Evolutionary conservation across 768 basidiomycete species (phyloP).

Genomic region (Cytidiella melzeri): DNA sequence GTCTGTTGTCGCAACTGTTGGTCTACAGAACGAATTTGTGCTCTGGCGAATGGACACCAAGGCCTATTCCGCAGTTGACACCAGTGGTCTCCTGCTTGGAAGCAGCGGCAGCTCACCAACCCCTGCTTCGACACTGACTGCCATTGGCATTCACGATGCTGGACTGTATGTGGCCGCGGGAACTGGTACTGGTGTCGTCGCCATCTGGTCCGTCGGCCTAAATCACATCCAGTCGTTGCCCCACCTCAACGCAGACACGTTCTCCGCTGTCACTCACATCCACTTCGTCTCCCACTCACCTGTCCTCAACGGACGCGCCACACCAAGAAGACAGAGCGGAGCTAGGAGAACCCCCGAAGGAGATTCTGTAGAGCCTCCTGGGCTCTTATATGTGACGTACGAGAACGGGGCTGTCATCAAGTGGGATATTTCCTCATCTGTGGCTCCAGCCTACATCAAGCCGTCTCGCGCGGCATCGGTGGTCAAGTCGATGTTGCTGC

Average conservation of each 20-base stretch:
- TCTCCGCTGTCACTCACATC: slow-evolving; percentile 45
- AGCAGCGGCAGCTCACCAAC: slow-evolving; percentile 40
- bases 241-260: slow-evolving; percentile 35
- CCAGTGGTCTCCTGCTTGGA: slow-evolving; percentile 44
- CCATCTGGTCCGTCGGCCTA: slow-evolving; percentile 51
- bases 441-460: slow-evolving; percentile 31
- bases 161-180: slow-evolving; percentile 68
- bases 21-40: slow-evolving; percentile 70
- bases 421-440: slow-evolving; percentile 36
- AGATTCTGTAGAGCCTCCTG: background rate
- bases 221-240: slow-evolving; percentile 32
- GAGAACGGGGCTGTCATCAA: slow-evolving; percentile 53
- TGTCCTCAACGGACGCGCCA: background rate
- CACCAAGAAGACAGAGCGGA: slow-evolving; percentile 5
- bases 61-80: slow-evolving; percentile 42
- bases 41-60: slow-evolving; percentile 54
- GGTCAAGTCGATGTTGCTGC: slow-evolving; percentile 43
- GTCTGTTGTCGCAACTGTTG: slow-evolving; percentile 60
- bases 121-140: slow-evolving; percentile 45
- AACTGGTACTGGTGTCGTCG: slow-evolving; percentile 59
- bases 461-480: slow-evolving; percentile 40
- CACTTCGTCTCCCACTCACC: slow-evolving; percentile 32
- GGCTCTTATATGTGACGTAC: slow-evolving; percentile 31
- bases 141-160: slow-evolving; percentile 53
- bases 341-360: background rate